Base-by-base conservation (phyloP, 352 stramenopile species). In the Globisporangium carolinianum region DNA sequence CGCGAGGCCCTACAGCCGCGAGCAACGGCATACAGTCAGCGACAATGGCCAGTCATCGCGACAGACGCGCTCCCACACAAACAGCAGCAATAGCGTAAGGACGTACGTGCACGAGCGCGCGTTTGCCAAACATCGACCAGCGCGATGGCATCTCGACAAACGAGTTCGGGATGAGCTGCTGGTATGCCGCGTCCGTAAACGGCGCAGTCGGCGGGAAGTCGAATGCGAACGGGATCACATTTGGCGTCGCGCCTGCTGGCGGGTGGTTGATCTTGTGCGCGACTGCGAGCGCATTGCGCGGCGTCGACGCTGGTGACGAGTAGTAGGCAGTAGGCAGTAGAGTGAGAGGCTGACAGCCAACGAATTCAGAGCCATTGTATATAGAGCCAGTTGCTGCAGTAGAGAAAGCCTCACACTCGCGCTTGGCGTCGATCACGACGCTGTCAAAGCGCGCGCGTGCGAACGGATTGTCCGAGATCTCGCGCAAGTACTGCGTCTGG, bases 241-340 rank as follows among this genome's bases (percentile, higher is more conserved):
- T 95, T 9, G 85, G 85, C 37, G 70, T 62, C 5, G 70, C 77
- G 51, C 78, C 82, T 6, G 61, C 68, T 0, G 85, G 83, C 47
- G 85, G 85, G 36, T 95, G 85, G 61, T 95, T 95, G 62, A 95
- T 91, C 65, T 91, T 93, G 67, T 95, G 85, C 24, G 75, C 85
- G 3, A 95, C 70, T 15, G 79, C 83, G 42, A 93, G 69, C 9
- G 73, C 71, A 49, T 95, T 95, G 5, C 68, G 65, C 1, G 79
- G 80, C 24, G 66, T 73, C 0, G 75, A 74, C 1, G 79, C 84
- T 94, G 52, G 10, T 46, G 46, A 18, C 24, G 24, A 24, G 2
- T 24, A 24, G 24, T 24, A 24, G 2, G 24, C 24, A 24, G 24
- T 24, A 24, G 24, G 24, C 6, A 41, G n/a, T 17, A 38, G 9